Evolutionary conservation across 345 rosid genomes (phyloP).

Genomic region (Moricandia arvensis): DNA sequence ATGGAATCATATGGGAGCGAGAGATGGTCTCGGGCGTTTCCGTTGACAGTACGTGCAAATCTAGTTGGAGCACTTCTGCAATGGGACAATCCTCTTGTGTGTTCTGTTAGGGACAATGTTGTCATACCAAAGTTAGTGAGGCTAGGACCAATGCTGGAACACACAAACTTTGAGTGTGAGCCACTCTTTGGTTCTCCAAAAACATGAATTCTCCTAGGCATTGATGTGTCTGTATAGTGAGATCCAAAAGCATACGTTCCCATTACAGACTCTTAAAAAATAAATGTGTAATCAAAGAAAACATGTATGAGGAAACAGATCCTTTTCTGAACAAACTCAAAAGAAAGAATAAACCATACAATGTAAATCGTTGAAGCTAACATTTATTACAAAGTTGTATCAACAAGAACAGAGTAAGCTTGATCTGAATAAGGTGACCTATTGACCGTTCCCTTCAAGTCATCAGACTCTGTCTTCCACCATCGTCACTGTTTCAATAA

Average conservation of each 20-base stretch:
- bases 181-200: conserved; percentile 44
- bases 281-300: no score
- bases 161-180: conserved; percentile 77
- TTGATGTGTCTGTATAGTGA: conserved; percentile 1
- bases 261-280: no score
- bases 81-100: conserved; percentile 79
- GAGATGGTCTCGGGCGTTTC: conserved; percentile 77
- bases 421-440: no score
- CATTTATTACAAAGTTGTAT: no score
- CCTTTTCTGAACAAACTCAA: no score
- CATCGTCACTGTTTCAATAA: neutral
- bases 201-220: neutral
- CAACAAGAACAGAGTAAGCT: no score
- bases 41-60: conserved; percentile 68
- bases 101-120: conserved; percentile 60
- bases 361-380: no score
- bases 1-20: conserved; percentile 65
- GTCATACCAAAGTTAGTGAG: conserved; percentile 66
- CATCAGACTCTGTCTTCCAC: no score
- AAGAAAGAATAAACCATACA: no score
- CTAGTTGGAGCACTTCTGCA: conserved; percentile 80
- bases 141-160: conserved; percentile 75
- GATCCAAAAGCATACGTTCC: no score
- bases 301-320: no score
- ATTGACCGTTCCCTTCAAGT: no score